phyloP scores from a whole-genome alignment of 768 basidiomycete genomes.

The Boletus insuetus region DNA sequence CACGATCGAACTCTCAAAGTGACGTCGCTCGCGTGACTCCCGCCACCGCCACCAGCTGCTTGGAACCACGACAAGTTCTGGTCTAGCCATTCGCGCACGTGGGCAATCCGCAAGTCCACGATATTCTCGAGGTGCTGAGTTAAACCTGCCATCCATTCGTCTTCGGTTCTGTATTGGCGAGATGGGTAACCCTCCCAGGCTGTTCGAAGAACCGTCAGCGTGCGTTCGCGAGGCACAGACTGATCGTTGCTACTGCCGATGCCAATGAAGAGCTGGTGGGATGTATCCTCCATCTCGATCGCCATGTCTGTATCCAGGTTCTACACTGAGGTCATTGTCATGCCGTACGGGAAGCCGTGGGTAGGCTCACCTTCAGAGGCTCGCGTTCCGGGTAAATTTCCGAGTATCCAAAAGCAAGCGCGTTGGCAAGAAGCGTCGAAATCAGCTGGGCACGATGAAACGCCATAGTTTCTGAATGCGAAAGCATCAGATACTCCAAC shows the following conservation, averaged over 20 bases:
- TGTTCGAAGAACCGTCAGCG: conserved; percentile 11
- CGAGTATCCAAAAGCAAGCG: conserved; percentile 45
- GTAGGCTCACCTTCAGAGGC: conserved; percentile 44
- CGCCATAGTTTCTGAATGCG: too few species aligned
- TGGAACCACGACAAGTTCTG: conserved; percentile 50
- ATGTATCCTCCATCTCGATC: conserved; percentile 38
- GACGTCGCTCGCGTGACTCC: conserved; percentile 39
- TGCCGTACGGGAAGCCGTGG: fast-evolving
- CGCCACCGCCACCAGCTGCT: not conserved
- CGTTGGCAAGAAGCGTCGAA: conserved; percentile 41
- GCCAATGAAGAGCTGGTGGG: conserved; percentile 34
- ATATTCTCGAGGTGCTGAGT: conserved; percentile 37
- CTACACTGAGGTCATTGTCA: conserved; percentile 25
- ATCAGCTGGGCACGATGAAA: conserved; percentile 47
- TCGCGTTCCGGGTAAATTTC: conserved; percentile 46
- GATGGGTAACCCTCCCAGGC: conserved; percentile 19
- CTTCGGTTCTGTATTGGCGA: conserved; percentile 20
- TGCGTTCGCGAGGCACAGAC: conserved; percentile 10
- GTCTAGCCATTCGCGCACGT: conserved; percentile 51
- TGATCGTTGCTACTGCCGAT: conserved; percentile 17
- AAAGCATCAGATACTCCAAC: not conserved
- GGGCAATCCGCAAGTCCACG: conserved; percentile 43
- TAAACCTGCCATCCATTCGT: conserved; percentile 41
- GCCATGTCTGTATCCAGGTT: conserved; percentile 50
- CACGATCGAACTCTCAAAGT: conserved; percentile 41